Base-by-base conservation (phyloP, 495 filamentous ascomycete species). In the Talaromyces wortmannii region DNA sequence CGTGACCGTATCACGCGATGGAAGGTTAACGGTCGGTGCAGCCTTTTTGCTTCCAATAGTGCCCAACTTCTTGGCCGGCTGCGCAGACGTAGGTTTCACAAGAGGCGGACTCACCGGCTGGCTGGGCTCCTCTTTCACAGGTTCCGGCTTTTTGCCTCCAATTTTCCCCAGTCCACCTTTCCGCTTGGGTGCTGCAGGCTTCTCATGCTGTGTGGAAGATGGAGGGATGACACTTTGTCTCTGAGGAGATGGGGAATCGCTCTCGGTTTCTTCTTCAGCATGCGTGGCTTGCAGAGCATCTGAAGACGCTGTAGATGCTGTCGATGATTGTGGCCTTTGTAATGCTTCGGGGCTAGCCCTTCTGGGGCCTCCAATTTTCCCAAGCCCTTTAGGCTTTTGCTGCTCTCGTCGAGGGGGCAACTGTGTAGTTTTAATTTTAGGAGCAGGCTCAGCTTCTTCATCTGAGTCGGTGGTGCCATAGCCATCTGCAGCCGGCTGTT, bases 101-200 rank as follows among this genome's bases (percentile, higher is more conserved):
- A 29, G 13, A 12, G 30, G 30, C 6, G 18, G 17, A 31, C 17
- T 30, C 40, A 40, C 23, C 23, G 23, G 4, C 4, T 17, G 13
- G 12, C 30, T 53, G 16, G 0, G 46, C n/a, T 52, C 23, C 49
- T 53, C 30, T 31, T 30, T 30, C 48, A 51, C 32, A 31, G 59
- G 11, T 36, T 61, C 52, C 45, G 64, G 69, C 32, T 72, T 71
- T 55, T 67, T 72, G 55, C 70, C 71, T n/a, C 71, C 66, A 8
- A 74, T 78, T 4, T 67, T 59, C 42, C 71, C 64, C 12, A 74
- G 59, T 5, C 59, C 62, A 17, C 60, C 61, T 44, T 62, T 61
- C 16, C 52, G 33, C 51, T 64, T 67, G 15, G 63, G 60, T 0
- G 56, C 61, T 50, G 31, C 7, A 46, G 36, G 36, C 36, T 40